These are phyloP conservation scores for Debaryomyces tyrocola DNA, from an alignment of 805 yeast species.

Conservation along the genomic window DNA sequence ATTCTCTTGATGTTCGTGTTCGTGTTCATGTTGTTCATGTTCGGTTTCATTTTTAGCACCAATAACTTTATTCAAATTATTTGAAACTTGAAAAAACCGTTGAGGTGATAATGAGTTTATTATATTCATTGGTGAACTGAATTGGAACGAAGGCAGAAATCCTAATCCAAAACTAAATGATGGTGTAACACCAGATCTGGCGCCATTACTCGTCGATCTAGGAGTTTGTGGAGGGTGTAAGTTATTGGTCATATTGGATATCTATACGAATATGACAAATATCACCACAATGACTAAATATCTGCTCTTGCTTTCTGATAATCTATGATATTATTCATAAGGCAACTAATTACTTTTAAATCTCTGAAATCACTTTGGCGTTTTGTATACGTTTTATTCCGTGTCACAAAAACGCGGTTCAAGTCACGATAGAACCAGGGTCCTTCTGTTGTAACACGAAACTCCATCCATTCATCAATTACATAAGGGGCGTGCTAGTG, in stretches of 20 bases:
- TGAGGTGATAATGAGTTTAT: slow-evolving; percentile 35
- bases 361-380: not conserved
- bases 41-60: not conserved
- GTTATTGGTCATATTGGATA: not conserved
- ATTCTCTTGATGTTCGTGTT: not conserved
- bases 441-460: no score
- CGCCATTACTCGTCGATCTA: slow-evolving; percentile 7
- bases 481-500: no score
- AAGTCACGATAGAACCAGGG: no score
- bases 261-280: no score
- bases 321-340: no score
- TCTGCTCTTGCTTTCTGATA: no score
- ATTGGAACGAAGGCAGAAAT: slow-evolving; percentile 44
- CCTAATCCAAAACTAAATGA: slow-evolving; percentile 39
- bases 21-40: not conserved
- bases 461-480: no score
- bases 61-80: slow-evolving; percentile 16
- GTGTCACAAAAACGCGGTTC: slow-evolving; percentile 3
- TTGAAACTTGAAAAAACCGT: slow-evolving; percentile 27
- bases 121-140: slow-evolving; percentile 32
- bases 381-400: not conserved
- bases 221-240: slow-evolving; percentile 16
- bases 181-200: slow-evolving; percentile 22
- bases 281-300: no score
- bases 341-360: no score